Conservation (phyloP, 2,329 filamentous ascomycete genomes). For the Cryoendolithus antarcticus region DNA sequence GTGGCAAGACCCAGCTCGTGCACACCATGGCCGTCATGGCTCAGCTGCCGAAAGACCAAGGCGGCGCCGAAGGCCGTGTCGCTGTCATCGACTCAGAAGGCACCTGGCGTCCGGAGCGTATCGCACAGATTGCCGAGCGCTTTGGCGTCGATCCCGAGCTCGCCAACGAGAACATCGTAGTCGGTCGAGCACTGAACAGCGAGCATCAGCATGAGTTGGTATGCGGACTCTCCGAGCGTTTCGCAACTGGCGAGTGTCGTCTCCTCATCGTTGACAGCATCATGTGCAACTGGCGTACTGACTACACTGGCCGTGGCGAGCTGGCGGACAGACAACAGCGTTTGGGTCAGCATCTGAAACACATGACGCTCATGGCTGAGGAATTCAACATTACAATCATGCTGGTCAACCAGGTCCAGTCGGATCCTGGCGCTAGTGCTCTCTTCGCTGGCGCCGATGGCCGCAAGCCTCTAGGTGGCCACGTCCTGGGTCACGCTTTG, state of each 20-base stretch:
- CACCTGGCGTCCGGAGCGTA: constrained; percentile 55
- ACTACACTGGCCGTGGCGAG: constrained; percentile 56
- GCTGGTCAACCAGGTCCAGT: constrained; percentile 62
- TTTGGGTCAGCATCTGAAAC: constrained; percentile 52
- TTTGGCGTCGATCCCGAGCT: constrained; percentile 48
- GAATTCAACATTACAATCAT: constrained; percentile 56
- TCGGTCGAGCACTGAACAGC: constrained; percentile 52
- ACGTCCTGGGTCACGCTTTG: constrained; percentile 57
- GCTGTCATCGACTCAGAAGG: constrained; percentile 56
- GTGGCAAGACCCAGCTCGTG: constrained; percentile 57
- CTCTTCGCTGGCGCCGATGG: constrained; percentile 57
- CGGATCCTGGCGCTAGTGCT: constrained; percentile 55
- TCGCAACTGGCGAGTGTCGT: constrained; percentile 51
- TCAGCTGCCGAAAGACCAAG: constrained; percentile 43
- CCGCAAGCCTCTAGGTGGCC: constrained; percentile 53
- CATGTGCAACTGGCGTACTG: constrained; percentile 57
- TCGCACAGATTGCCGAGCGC: constrained; percentile 53
- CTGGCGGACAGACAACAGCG: constrained; percentile 57
- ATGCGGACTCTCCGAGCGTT: constrained; percentile 48
- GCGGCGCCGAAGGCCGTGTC: constrained; percentile 56
- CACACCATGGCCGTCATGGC: constrained; percentile 58
- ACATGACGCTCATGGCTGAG: constrained; percentile 53
- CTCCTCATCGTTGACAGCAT: constrained; percentile 59
- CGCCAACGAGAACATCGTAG: constrained; percentile 55
- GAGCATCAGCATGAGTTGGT: constrained; percentile 54